A percentile compares a stretch with the other conserved stretches of the same genome.
phyloP scores from a whole-genome alignment of 202 grass and related monocot species.

The Schoenoplectus triqueter region DNA sequence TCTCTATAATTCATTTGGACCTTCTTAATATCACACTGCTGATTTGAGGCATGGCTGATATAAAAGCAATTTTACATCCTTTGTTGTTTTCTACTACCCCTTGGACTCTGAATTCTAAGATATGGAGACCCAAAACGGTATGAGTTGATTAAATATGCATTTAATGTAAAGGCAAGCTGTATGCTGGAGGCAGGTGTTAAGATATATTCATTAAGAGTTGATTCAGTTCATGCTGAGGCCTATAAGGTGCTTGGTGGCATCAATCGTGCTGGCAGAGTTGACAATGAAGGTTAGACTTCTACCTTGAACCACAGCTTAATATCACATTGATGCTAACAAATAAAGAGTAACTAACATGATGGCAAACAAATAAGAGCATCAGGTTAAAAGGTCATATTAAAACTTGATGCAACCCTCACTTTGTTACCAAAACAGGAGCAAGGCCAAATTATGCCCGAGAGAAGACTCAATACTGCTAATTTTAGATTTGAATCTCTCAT shows the following conservation, averaged over 20 bases:
- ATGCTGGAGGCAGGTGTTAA: conserved; percentile 91
- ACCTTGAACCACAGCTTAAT: conserved; percentile 6
- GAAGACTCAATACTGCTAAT: conserved; percentile 6
- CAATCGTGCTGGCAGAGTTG: conserved; percentile 74
- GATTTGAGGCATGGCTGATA: not conserved
- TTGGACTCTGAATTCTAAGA: not conserved
- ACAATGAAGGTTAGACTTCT: conserved; percentile 47
- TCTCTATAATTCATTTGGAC: not conserved
- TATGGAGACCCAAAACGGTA: not conserved
- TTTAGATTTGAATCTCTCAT: not conserved
- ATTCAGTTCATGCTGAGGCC: conserved; percentile 86
- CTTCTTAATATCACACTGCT: not conserved
- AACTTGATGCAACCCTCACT: not conserved
- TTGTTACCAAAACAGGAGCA: not conserved
- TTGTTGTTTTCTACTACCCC: conserved; percentile 15
- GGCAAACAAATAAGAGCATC: not conserved
- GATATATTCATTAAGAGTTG: conserved; percentile 88
- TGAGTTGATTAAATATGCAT: conserved; percentile 22
- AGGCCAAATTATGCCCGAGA: not conserved
- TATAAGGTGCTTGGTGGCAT: conserved; percentile 97
- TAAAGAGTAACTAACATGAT: not conserved
- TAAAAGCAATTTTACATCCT: not conserved
- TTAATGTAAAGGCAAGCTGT: conserved; percentile 69
- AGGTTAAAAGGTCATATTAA: not conserved
- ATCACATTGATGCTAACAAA: not conserved